Base-by-base conservation (phyloP, 2,329 filamentous ascomycete genomes). In the Pseudogymnoascus sp. region DNA sequence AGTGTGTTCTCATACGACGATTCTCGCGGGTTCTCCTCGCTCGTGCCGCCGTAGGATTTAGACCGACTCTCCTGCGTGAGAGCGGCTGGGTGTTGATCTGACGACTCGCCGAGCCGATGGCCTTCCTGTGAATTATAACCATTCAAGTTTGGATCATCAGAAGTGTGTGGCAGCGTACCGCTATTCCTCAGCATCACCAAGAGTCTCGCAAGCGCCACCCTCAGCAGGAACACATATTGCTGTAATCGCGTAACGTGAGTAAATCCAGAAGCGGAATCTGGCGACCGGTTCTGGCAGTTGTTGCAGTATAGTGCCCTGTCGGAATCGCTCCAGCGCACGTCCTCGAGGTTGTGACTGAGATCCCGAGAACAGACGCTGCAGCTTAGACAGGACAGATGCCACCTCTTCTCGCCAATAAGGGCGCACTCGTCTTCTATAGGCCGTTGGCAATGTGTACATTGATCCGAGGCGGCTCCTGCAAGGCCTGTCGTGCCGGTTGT, bases 401-500 rank as follows among this genome's bases (percentile, higher is more conserved):
- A 96, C 68, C 93, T 86, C 72, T 84, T 84, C 65, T 93, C 86
- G 46, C 86, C 87, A 66, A 83, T 81, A 69, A 88, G 86, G 65
- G 90, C 85, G 74, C 95, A 99, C 74, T 96, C 93, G 73, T 97
- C 93, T 73, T 99, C 95, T 63, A 99, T 93, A 8, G 95, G 90
- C 68, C 92, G 88, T 65, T 87, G 84, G 76, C 95, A 99, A 23
- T 84, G 77, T 3, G 84, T 81, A 73, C 95, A 99, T 66, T 95
- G 89, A 74, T 99, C 95, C 3, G 90, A 93, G 70, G 89, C 84
- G 70, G 89, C 86, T 59, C 88, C 85, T 8, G 89, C 88, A 21
- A 93, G 82, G 40, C 82, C 81, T 56, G 85, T 81, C 65, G 88
- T 85, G 42, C 86, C 86, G 46, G 82, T 79, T 23, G 84, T 88